These are phyloP conservation scores for Acacia concinna DNA, from an alignment of 331 rosid genomes.

Conservation along the genomic window DNA sequence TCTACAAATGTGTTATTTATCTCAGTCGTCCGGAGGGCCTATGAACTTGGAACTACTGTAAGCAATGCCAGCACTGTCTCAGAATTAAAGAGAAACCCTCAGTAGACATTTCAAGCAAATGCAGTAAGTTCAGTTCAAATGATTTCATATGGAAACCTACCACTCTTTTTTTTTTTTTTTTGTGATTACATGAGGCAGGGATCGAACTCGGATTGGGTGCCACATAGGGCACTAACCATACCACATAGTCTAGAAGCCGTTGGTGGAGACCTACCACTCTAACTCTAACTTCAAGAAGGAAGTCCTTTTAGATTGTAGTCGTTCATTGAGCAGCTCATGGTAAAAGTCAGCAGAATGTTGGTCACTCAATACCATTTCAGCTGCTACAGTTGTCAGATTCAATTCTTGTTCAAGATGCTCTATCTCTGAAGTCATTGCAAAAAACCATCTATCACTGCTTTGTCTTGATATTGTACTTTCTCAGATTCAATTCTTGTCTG, in stretches of 20 bases:
- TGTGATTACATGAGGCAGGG: too few relatives aligned
- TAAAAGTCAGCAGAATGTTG: constrained; percentile 59
- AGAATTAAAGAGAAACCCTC: neutral
- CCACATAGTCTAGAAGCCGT: too few relatives aligned
- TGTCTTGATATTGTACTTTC: constrained; percentile 45
- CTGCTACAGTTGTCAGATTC: constrained; percentile 54
- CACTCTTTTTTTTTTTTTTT: too few relatives aligned
- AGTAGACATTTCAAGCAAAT: neutral
- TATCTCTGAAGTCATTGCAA: constrained; percentile 42
- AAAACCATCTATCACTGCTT: constrained; percentile 40
- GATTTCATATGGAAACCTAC: constrained; percentile 43
- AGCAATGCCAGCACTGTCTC: neutral
- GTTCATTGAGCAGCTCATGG: constrained; percentile 54
- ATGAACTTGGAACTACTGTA: constrained; percentile 11
- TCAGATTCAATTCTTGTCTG: constrained; percentile 36
- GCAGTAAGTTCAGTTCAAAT: neutral
- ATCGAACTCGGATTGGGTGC: too few relatives aligned
- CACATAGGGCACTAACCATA: too few relatives aligned
- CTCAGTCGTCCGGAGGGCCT: neutral
- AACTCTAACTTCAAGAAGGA: constrained; percentile 53
- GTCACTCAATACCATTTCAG: constrained; percentile 52
- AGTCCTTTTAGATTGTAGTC: constrained; percentile 44
- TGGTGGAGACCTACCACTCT: constrained; percentile 61
- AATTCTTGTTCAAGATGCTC: constrained; percentile 67
- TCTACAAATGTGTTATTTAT: constrained; percentile 3